phyloP scores from a whole-genome alignment of 768 basidiomycete genomes.

The Agrocybe praecox region DNA sequence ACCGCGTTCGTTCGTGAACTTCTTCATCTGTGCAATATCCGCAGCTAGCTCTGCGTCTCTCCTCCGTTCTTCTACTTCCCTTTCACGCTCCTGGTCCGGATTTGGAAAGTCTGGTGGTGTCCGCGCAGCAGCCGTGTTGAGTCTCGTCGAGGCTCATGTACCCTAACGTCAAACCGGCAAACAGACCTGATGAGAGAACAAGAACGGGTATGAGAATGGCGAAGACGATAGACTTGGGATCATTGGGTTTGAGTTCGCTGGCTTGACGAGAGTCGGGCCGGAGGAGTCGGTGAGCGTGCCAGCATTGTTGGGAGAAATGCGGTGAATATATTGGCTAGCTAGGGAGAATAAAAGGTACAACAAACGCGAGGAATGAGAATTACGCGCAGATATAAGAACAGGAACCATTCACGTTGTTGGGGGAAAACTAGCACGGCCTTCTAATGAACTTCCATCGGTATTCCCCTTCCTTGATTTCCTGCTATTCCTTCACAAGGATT shows the following conservation, averaged over 20 bases:
- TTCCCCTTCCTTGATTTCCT: neutral
- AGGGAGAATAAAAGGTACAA: conserved; percentile 46
- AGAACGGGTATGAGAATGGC: conserved; percentile 77
- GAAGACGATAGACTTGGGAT: conserved; percentile 37
- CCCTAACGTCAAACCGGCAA: conserved; percentile 90
- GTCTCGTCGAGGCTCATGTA: conserved; percentile 95
- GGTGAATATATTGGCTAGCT: conserved; percentile 45
- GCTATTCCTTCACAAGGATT: neutral
- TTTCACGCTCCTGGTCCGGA: conserved; percentile 55
- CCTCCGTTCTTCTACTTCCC: conserved; percentile 67
- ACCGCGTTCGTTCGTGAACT: conserved; percentile 76
- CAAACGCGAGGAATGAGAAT: conserved; percentile 44
- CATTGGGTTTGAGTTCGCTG: conserved; percentile 31
- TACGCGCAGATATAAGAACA: conserved; percentile 35
- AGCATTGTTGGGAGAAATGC: conserved; percentile 25
- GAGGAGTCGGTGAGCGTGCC: conserved; percentile 2
- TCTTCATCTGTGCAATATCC: conserved; percentile 82
- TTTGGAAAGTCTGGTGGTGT: conserved; percentile 60
- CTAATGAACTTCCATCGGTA: neutral
- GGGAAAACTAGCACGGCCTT: neutral
- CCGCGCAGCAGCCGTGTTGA: conserved; percentile 53
- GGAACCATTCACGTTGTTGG: conserved; percentile 42
- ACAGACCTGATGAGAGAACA: conserved; percentile 80
- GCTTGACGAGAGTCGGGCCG: conserved; percentile 22
- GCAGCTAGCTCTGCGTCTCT: conserved; percentile 77